Conservation (phyloP, 2,329 filamentous ascomycete species). For the Neobulgaria alba region DNA sequence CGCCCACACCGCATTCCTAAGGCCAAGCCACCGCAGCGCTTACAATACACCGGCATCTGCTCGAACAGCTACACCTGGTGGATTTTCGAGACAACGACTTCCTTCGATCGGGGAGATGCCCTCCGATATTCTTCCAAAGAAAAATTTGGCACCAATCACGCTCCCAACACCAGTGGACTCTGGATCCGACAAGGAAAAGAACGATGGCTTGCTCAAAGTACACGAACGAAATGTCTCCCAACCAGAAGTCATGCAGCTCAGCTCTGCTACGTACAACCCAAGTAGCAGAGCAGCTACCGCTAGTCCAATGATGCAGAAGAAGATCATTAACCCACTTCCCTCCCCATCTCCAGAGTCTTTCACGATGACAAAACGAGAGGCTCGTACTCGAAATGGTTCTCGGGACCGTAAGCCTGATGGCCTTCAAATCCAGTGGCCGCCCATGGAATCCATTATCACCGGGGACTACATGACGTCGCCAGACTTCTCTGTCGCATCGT, state of each 20-base stretch:
- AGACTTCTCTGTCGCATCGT: constrained; percentile 47
- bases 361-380: constrained; percentile 50
- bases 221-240: constrained; percentile 26
- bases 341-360: constrained; percentile 61
- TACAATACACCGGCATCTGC: constrained; percentile 64
- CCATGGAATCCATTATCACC: constrained; percentile 41
- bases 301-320: constrained; percentile 52
- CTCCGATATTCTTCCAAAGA: constrained; percentile 37
- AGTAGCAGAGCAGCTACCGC: constrained; percentile 49
- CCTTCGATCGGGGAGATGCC: constrained; percentile 70
- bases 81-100: constrained; percentile 55
- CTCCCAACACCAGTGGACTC: constrained; percentile 36
- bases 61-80: constrained; percentile 50
- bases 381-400: constrained; percentile 58
- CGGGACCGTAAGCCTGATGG: constrained; percentile 72
- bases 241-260: constrained; percentile 31
- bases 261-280: constrained; percentile 28
- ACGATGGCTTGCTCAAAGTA: constrained; percentile 23
- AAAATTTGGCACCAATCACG: constrained; percentile 33
- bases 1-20: constrained; percentile 55
- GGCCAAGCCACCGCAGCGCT: constrained; percentile 58
- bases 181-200: constrained; percentile 37
- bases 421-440: constrained; percentile 53
- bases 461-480: constrained; percentile 47
- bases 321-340: constrained; percentile 47